These are phyloP conservation scores for Chlamydomonas schloesseri DNA, from an alignment of 139 green algal species.

Conservation along the genomic window DNA sequence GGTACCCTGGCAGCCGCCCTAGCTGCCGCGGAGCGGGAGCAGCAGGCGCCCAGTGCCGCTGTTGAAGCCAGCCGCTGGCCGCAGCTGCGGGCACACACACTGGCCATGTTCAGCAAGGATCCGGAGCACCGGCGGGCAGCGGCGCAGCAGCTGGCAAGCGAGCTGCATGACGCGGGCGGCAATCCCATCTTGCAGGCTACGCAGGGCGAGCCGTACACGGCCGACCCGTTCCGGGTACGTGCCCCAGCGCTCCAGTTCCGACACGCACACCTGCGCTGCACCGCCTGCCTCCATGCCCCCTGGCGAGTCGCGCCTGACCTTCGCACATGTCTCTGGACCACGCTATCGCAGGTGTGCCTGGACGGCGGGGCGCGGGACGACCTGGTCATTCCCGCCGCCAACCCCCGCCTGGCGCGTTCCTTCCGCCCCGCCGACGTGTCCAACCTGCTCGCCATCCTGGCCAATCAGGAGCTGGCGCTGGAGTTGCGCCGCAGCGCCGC, in stretches of 20 bases:
- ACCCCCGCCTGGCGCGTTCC: slow-evolving; percentile 46
- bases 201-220: slow-evolving; percentile 8
- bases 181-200: too few species aligned
- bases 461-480: slow-evolving; percentile 51
- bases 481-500: slow-evolving; percentile 63
- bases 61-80: neutral
- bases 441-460: slow-evolving; percentile 62
- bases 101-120: slow-evolving; percentile 34
- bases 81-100: neutral
- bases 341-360: slow-evolving; percentile 50
- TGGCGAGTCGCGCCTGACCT: too few species aligned
- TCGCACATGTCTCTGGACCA: too few species aligned
- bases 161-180: slow-evolving; percentile 20
- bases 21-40: neutral
- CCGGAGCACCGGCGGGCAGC: slow-evolving; percentile 9
- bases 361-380: slow-evolving; percentile 52
- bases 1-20: slow-evolving; percentile 46
- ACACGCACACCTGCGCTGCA: too few species aligned
- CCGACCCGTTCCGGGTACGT: slow-evolving; percentile 30
- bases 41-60: neutral
- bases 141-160: slow-evolving; percentile 21
- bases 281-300: too few species aligned
- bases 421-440: slow-evolving; percentile 56
- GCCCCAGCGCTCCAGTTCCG: too few species aligned
- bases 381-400: slow-evolving; percentile 34